These are phyloP conservation scores for Alternaria postmessia DNA, from an alignment of 2,329 filamentous ascomycete species.

Conservation along the genomic window DNA sequence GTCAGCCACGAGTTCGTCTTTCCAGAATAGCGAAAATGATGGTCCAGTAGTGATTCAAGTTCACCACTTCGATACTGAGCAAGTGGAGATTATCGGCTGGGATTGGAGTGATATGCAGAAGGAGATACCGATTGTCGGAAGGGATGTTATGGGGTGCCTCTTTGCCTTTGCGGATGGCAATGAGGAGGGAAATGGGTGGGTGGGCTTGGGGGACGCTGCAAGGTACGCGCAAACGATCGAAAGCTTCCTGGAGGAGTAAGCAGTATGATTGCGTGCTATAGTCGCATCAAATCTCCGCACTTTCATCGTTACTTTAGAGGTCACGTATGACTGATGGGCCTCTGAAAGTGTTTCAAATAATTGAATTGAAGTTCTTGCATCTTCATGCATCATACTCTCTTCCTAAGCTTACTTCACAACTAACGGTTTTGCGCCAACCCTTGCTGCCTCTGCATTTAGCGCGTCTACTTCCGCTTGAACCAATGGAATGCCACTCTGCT, in stretches of 20 bases:
- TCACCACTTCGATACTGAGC: slow-evolving; percentile 59
- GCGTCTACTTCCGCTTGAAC: slow-evolving; percentile 57
- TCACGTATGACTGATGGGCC: not conserved
- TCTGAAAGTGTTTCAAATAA: too few species aligned
- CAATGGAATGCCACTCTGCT: slow-evolving; percentile 58
- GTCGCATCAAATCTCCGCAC: not conserved
- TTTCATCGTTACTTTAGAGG: not conserved
- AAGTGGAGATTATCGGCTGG: slow-evolving; percentile 56
- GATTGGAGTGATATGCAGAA: slow-evolving; percentile 52
- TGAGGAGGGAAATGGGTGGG: slow-evolving; percentile 34
- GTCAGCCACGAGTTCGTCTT: slow-evolving; percentile 29
- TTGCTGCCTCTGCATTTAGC: slow-evolving; percentile 59
- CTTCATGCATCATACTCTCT: not conserved
- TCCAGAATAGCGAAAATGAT: slow-evolving; percentile 35
- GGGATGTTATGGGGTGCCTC: slow-evolving; percentile 26
- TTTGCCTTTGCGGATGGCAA: slow-evolving; percentile 34
- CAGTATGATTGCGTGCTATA: not conserved
- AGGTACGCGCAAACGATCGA: not conserved
- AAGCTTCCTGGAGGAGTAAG: not conserved
- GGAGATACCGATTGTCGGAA: slow-evolving; percentile 31
- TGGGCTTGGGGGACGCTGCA: slow-evolving; percentile 37
- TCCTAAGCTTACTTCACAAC: not conserved
- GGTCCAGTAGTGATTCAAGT: slow-evolving; percentile 57
- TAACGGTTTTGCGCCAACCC: slow-evolving; percentile 45
- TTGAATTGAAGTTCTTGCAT: not conserved